Base-by-base conservation (phyloP, 352 stramenopile species). In the Globisporangium takayamanum region DNA sequence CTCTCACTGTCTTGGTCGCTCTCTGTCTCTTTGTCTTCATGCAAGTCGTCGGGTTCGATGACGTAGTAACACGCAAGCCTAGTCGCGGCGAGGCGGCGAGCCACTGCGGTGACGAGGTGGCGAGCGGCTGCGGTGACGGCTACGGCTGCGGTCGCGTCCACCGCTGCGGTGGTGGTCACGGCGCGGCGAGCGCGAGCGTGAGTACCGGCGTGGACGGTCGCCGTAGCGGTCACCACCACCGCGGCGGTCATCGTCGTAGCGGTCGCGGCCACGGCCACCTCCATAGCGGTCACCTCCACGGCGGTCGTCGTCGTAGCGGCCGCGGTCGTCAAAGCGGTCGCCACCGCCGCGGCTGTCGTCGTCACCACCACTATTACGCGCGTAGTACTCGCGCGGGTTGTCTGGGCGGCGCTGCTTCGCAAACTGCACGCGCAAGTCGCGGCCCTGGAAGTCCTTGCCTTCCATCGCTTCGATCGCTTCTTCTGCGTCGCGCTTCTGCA, bases 401-500 rank as follows among this genome's bases (percentile, higher is more conserved):
- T 90, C 80, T 10, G 80, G 80, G 22, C 80, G 80, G 60, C 78
- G 78, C 73, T 90, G 78, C 66, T 87, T 86, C 52, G 80, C 80
- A 62, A 87, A 88, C 66, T 90, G 78, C 66, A 89, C 82, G 64
- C 77, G 78, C 64, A 89, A 57, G 60, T 85, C 69, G 53, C 80
- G 76, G 55, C 77, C 81, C 58, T 89, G 78, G 67, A 87, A 89
- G 14, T 88, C 76, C 63, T 85, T 73, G 48, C 73, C 75, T 53
- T 92, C 76, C 73, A 88, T 84, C 54, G 56, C 80, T 18, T 82
- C 77, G 55, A 96, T 89, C 28, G 88, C 88, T 62, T 95, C 85
- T 46, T 96, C 88, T 6, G 88, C 88, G 53, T 96, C 88, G 28
- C 87, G 78, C 68, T 92, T 90, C 64, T 94, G 75, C 62, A 93